A percentile compares a stretch with the other conserved stretches of the same genome.
phyloP scores from a whole-genome alignment of 225 moss, liverwort and hornwort species.

The Polytrichum commune region DNA sequence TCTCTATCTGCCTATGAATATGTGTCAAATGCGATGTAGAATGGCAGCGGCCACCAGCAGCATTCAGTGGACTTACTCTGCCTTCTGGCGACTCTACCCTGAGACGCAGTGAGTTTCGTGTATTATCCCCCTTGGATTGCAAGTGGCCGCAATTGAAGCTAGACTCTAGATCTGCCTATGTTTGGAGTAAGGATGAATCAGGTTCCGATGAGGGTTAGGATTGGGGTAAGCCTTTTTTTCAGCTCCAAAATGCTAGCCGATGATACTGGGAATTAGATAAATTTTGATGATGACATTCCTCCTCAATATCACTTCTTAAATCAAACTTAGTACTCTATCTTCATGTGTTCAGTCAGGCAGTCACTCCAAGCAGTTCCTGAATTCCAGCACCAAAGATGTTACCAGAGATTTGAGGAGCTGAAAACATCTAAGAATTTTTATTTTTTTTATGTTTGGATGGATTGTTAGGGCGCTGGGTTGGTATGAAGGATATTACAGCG shows the following conservation, averaged over 20 bases:
- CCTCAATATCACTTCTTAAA: too few relatives aligned
- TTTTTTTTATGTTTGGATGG: neutral
- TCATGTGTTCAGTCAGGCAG: too few relatives aligned
- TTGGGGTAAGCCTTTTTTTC: neutral
- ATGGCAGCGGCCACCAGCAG: conserved; percentile 48
- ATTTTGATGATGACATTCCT: neutral
- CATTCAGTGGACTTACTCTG: conserved; percentile 77
- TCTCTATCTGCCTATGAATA: too few relatives aligned
- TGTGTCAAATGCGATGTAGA: conserved; percentile 18
- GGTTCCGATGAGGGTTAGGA: neutral
- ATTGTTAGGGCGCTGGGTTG: conserved; percentile 52
- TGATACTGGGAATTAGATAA: neutral
- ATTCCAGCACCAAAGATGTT: too few relatives aligned
- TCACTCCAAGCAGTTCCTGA: too few relatives aligned
- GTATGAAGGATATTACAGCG: conserved; percentile 69
- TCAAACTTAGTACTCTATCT: too few relatives aligned
- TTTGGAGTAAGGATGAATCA: neutral
- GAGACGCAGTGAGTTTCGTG: conserved; percentile 43
- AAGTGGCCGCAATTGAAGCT: neutral
- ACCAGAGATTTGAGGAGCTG: too few relatives aligned
- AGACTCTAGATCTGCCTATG: neutral
- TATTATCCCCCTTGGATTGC: neutral
- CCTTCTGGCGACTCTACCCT: conserved; percentile 49
- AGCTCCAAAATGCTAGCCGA: neutral
- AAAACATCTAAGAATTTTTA: too few relatives aligned